A percentile compares a stretch with the other conserved stretches of the same genome.
Conservation (phyloP, 805 yeast species). For the Priceomyces medius region DNA sequence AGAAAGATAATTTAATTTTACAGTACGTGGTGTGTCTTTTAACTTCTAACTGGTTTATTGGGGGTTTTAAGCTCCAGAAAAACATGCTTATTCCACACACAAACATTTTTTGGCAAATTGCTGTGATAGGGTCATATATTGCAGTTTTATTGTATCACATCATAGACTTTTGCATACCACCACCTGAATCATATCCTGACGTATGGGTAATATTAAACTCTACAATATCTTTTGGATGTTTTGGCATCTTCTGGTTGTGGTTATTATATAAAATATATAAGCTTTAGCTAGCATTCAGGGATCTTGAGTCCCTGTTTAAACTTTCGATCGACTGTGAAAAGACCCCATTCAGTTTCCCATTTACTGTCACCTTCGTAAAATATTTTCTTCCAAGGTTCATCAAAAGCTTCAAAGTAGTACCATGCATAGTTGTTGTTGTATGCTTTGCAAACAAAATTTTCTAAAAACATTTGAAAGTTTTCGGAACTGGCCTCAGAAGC, state of each 20-base stretch:
- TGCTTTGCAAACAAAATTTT: conserved; percentile 51
- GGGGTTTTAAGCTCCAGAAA: conserved; percentile 18
- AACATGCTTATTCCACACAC: conserved; percentile 24
- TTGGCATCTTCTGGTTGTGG: conserved; percentile 81
- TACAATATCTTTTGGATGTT: conserved; percentile 71
- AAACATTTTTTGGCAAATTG: conserved; percentile 22
- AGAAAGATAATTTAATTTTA: conserved; percentile 67
- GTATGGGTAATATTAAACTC: conserved; percentile 81
- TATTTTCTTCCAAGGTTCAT: conserved; percentile 66
- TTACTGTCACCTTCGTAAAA: conserved; percentile 46
- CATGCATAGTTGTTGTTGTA: conserved; percentile 41
- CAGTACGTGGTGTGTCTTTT: conserved; percentile 67
- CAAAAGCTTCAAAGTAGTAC: conserved; percentile 69
- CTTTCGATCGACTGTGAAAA: conserved; percentile 50
- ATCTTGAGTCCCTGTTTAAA: conserved; percentile 43
- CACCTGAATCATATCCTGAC: conserved; percentile 74
- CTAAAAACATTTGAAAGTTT: conserved; percentile 48
- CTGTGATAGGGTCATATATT: conserved; percentile 31
- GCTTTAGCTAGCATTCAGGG: conserved; percentile 33
- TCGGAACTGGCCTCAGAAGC: conserved; percentile 46
- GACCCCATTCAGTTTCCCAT: conserved; percentile 77
- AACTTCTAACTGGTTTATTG: conserved; percentile 46
- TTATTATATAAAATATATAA: conserved; percentile 48
- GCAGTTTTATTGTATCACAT: conserved; percentile 52
- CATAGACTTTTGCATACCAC: conserved; percentile 47